Percentiles rank a stretch among this genome's conserved stretches.
Conservation (phyloP, 805 yeast species). For the Millerago galiae region DNA sequence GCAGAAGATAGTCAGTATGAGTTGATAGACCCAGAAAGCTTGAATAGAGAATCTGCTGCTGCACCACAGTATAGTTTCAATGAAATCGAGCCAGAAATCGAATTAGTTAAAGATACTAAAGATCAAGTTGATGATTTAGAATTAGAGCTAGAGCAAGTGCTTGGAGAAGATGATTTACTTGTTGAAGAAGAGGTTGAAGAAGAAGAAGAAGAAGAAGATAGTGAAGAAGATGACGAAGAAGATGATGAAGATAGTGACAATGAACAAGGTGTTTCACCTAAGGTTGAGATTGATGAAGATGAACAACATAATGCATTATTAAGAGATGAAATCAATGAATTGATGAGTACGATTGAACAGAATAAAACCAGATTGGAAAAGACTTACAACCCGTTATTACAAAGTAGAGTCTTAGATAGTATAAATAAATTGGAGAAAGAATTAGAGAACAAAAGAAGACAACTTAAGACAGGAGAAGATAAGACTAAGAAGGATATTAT, state of each 20-base stretch:
- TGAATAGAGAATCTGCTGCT: constrained; percentile 20
- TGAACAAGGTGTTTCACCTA: constrained; percentile 45
- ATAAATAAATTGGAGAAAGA: constrained; percentile 74
- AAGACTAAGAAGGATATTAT: constrained; percentile 17
- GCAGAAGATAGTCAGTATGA: constrained; percentile 80
- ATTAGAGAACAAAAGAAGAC: constrained; percentile 71
- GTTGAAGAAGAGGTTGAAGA: constrained; percentile 28
- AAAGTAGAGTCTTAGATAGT: constrained; percentile 78
- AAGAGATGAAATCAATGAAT: constrained; percentile 78
- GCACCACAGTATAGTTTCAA: constrained; percentile 15
- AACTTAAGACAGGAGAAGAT: constrained; percentile 39
- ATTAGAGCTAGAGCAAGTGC: constrained; percentile 50
- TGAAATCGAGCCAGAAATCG: constrained; percentile 5
- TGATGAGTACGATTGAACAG: constrained; percentile 68
- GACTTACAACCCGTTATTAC: constrained; percentile 78
- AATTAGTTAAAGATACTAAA: constrained; percentile 2
- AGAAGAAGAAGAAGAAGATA: constrained; percentile 23
- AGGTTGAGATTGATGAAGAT: constrained; percentile 39
- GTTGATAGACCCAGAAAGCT: constrained; percentile 50
- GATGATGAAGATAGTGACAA: constrained; percentile 50
- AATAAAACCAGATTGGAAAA: constrained; percentile 67
- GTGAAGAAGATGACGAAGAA: constrained; percentile 34
- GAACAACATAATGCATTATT: constrained; percentile 67
- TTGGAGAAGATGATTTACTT: constrained; percentile 24
- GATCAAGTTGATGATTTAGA: constrained; percentile 39